Evolutionary conservation across 768 basidiomycete genomes (phyloP).

Genomic region (Hemileccinum rubropunctum): DNA sequence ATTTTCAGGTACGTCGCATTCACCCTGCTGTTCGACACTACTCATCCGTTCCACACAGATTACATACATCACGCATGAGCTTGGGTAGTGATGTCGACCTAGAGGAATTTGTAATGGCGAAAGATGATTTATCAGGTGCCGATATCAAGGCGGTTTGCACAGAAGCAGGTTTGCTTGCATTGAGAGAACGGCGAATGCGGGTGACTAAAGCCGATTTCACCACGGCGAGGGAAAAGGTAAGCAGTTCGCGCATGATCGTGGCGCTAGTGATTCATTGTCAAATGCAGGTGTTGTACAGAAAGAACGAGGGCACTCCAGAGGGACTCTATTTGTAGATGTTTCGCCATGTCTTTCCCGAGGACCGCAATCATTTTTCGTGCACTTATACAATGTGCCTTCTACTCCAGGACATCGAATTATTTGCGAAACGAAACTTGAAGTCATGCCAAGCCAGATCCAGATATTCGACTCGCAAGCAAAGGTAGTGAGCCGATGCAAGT

Average conservation of each 20-base stretch:
- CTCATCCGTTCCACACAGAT: constrained; percentile 36
- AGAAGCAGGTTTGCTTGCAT: constrained; percentile 93
- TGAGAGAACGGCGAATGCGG: constrained; percentile 92
- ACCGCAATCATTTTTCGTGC: background rate
- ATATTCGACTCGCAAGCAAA: no score
- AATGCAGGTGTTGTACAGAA: constrained; percentile 81
- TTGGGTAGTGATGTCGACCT: constrained; percentile 84
- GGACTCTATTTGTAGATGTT: constrained; percentile 70
- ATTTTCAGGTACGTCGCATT: constrained; percentile 75
- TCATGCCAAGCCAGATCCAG: no score
- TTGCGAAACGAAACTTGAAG: background rate
- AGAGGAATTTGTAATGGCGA: constrained; percentile 93
- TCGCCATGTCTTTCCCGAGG: constrained; percentile 5
- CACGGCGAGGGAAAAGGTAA: constrained; percentile 88
- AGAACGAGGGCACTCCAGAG: constrained; percentile 96
- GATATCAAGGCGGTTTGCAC: constrained; percentile 99
- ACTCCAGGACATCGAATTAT: no score
- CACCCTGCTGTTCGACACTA: background rate
- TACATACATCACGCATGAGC: constrained; percentile 96
- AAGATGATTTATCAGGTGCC: constrained; percentile 95
- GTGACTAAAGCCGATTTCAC: constrained; percentile 92
- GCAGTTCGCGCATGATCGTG: constrained; percentile 10
- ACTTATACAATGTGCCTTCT: no score
- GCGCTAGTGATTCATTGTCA: constrained; percentile 7
- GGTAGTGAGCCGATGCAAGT: no score